Evolutionary conservation across 2,329 filamentous ascomycete species (phyloP).

Genomic region (Fusarium pseudonygamai): DNA sequence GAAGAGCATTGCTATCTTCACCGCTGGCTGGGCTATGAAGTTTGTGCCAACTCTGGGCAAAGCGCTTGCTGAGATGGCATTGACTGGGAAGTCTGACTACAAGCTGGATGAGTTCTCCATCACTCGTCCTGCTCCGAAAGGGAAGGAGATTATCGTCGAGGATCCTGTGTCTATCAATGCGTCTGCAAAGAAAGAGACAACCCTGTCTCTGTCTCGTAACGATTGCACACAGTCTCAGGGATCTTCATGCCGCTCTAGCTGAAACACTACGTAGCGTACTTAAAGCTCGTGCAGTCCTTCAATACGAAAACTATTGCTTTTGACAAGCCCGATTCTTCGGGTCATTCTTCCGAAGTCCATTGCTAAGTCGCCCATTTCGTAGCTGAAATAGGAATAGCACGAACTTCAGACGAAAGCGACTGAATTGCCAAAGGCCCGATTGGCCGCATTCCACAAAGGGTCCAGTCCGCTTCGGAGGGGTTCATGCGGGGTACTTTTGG

Average conservation of each 20-base stretch:
- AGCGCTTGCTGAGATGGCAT: conserved; percentile 17
- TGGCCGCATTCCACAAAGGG: neutral
- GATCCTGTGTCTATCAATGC: neutral
- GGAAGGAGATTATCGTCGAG: conserved; percentile 18
- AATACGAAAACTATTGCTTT: neutral
- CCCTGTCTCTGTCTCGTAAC: neutral
- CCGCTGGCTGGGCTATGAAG: conserved; percentile 32
- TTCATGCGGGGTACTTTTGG: conserved; percentile 1
- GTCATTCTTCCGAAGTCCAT: neutral
- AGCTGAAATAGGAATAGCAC: neutral
- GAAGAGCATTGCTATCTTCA: conserved; percentile 24
- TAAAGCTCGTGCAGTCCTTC: too few species aligned
- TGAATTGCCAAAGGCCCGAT: neutral
- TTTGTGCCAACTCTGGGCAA: conserved; percentile 30
- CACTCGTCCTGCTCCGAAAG: conserved; percentile 1
- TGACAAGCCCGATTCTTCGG: neutral
- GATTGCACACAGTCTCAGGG: neutral
- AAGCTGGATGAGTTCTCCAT: conserved; percentile 16
- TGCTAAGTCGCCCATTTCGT: neutral
- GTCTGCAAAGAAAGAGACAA: neutral
- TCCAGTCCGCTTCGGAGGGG: neutral
- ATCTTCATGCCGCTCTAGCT: neutral
- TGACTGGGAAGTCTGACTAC: conserved; percentile 16
- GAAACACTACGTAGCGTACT: too few species aligned
- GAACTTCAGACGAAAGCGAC: neutral